Evolutionary conservation across 164 flowering plant species (phyloP).

Genomic region (Berberis thunbergii): DNA sequence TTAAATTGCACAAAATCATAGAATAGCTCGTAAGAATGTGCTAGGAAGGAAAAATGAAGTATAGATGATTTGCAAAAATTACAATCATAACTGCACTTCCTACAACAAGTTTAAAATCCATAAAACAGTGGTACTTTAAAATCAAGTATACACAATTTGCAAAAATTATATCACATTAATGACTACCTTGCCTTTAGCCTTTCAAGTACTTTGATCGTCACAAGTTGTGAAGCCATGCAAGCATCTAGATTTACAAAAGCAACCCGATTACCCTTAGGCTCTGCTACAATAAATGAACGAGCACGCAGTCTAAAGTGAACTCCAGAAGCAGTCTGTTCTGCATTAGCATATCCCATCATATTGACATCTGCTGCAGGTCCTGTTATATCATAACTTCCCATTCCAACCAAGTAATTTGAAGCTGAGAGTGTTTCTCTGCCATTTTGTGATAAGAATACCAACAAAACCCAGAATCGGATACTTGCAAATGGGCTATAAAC

Average conservation of each 20-base stretch:
- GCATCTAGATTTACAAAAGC: slow-evolving; percentile 93
- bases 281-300: slow-evolving; percentile 84
- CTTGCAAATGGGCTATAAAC: slow-evolving; percentile 11
- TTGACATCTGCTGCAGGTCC: slow-evolving; percentile 71
- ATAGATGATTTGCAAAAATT: slow-evolving; percentile 35
- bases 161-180: neutral
- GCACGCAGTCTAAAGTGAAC: slow-evolving; percentile 90
- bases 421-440: slow-evolving; percentile 19
- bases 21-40: too few relatives aligned
- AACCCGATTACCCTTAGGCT: slow-evolving; percentile 64
- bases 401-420: slow-evolving; percentile 57
- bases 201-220: slow-evolving; percentile 84
- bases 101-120: too few relatives aligned
- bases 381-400: slow-evolving; percentile 43
- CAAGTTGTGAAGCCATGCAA: slow-evolving; percentile 93
- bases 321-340: slow-evolving; percentile 73
- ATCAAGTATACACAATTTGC: too few relatives aligned
- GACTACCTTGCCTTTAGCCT: slow-evolving; percentile 79
- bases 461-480: slow-evolving; percentile 19
- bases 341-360: slow-evolving; percentile 98
- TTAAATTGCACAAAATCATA: too few relatives aligned
- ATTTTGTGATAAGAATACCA: slow-evolving; percentile 20
- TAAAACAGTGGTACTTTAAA: too few relatives aligned
- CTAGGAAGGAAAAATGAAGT: slow-evolving; percentile 38
- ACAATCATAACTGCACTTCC: slow-evolving; percentile 38